Base-by-base conservation (phyloP, 192 early-diverging fungal genomes). In the Entomortierella chlamydospora region DNA sequence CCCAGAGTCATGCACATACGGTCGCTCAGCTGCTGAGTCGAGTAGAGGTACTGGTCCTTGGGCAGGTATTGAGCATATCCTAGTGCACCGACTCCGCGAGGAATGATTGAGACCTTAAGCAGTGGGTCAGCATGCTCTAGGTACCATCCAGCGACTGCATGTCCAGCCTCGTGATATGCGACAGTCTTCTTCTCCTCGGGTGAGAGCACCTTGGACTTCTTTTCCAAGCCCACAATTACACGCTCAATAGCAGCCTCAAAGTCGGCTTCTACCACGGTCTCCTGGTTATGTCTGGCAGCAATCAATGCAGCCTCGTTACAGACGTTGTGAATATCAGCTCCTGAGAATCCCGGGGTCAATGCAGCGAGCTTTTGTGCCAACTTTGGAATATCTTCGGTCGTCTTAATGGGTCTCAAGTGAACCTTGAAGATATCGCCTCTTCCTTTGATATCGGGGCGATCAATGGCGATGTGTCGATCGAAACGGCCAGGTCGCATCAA, bases 31-130 rank as follows among this genome's bases (percentile, higher is more conserved):
- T 98, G 95, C 33, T 89, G 90, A 4, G 92, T 95, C 25, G 96
- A 97, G 74, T 98, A 95, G 73, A 99, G 82, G 73, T 96, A 96
- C 85, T 97, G 92, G 72, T 99, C 98, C 83, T 97, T 95, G 68
- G 98, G 98, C 71, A 99, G 82, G 82, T 98, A 99, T 86, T 99
- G 98, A 50, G 98, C 98, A 87, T 99, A 99, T 18, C 98, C 98
- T 18, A 99, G 90, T 17, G 98, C 98, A 23, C 91, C 97, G 22
- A 90, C 84, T 33, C 98, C 97, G 68, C 98, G 92, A 37, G 98
- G 98, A 76, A 99, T 99, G 73, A 99, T 98, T 56, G 95, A 96
- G 8, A 99, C 98, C 86, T 98, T 98, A 51, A 99, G 86, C 53
- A 99, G 83, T 22, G 98, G 98, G 84, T 97, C 94, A 0, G 98